Evolutionary conservation across 345 rosid species (phyloP).

Genomic region (Salix caprea): DNA sequence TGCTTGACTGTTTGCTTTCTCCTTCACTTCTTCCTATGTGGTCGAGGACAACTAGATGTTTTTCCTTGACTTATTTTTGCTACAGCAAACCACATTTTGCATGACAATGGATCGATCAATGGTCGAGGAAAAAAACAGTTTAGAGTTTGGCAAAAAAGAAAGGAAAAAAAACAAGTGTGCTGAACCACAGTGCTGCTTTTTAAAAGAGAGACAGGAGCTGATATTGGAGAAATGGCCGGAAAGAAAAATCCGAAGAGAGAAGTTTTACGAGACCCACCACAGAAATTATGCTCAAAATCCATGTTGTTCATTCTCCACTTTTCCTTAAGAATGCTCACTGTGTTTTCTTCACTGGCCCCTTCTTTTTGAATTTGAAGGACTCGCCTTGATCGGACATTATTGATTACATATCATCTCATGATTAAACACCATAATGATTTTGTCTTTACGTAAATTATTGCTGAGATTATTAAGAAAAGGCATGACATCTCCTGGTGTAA

Average conservation of each 20-base stretch:
- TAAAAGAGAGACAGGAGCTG: neutral
- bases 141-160: neutral
- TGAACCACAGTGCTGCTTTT: neutral
- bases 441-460: constrained; percentile 34
- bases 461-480: constrained; percentile 8
- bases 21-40: neutral
- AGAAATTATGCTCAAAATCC: neutral
- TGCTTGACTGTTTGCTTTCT: neutral
- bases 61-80: no score
- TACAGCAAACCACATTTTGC: no score
- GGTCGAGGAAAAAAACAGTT: no score
- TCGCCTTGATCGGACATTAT: constrained; percentile 7
- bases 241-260: neutral
- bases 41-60: neutral
- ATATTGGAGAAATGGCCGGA: neutral
- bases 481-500: neutral
- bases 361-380: constrained; percentile 20
- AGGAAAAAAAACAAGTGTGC: neutral
- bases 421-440: constrained; percentile 43
- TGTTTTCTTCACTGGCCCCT: neutral
- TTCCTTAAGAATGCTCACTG: neutral
- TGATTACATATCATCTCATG: constrained; percentile 31
- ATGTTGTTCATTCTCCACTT: neutral
- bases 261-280: neutral
- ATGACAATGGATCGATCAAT: neutral